Conservation (phyloP, 2,329 filamentous ascomycete genomes). For the Fusarium solani-melongenae region DNA sequence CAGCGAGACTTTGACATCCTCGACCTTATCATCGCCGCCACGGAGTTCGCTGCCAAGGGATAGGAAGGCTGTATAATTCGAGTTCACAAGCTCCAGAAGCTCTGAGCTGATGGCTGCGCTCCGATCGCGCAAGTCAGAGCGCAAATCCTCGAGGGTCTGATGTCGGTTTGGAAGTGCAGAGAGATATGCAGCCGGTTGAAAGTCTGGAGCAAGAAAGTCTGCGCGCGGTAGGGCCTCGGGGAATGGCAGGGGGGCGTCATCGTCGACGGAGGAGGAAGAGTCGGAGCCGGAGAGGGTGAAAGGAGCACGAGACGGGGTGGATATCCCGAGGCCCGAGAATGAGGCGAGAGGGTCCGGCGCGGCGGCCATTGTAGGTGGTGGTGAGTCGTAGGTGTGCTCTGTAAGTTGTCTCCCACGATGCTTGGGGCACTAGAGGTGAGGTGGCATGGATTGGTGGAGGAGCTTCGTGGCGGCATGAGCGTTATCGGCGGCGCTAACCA, state of each 20-base stretch:
- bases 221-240: slow-evolving; percentile 83
- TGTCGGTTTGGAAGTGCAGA: slow-evolving; percentile 85
- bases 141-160: slow-evolving; percentile 94
- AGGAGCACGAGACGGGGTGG: slow-evolving; percentile 44
- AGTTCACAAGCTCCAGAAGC: slow-evolving; percentile 92
- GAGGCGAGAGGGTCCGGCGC: slow-evolving; percentile 45
- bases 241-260: slow-evolving; percentile 84
- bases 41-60: slow-evolving; percentile 82
- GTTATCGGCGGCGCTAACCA: slow-evolving; percentile 22
- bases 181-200: slow-evolving; percentile 85
- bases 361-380: slow-evolving; percentile 20
- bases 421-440: slow-evolving; percentile 30
- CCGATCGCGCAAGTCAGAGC: slow-evolving; percentile 84
- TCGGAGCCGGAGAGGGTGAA: slow-evolving; percentile 58
- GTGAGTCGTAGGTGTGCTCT: slow-evolving; percentile 4
- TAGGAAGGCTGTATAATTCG: slow-evolving; percentile 93
- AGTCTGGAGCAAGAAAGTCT: slow-evolving; percentile 82
- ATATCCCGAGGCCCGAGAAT: slow-evolving; percentile 41
- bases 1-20: slow-evolving; percentile 88
- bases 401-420: slow-evolving; percentile 11
- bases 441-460: slow-evolving; percentile 36
- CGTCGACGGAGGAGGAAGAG: slow-evolving; percentile 55
- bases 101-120: slow-evolving; percentile 84
- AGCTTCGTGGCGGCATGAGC: slow-evolving; percentile 7
- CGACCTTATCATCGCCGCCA: slow-evolving; percentile 91